These are phyloP conservation scores for Leptosphaerulina australis DNA, from an alignment of 2,329 filamentous ascomycete species.

Conservation along the genomic window DNA sequence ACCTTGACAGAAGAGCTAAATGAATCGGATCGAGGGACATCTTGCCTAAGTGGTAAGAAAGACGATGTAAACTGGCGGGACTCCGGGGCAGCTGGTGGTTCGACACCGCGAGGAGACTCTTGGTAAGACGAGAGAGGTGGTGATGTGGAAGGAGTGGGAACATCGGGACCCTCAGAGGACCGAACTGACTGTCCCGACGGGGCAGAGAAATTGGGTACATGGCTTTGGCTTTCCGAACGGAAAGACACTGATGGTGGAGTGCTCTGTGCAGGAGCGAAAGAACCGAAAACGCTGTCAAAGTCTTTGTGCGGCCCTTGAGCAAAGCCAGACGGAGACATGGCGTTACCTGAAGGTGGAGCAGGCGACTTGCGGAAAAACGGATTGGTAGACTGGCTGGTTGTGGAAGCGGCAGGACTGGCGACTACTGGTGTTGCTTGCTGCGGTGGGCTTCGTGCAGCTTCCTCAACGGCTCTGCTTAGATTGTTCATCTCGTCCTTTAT, in stretches of 20 bases:
- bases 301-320: conserved; percentile 49
- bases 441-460: conserved; percentile 46
- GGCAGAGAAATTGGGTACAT: conserved; percentile 46
- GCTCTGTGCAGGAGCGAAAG: conserved; percentile 58
- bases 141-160: conserved; percentile 67
- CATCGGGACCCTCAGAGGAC: conserved; percentile 56
- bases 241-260: conserved; percentile 65
- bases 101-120: conserved; percentile 61
- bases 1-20: conserved; percentile 78
- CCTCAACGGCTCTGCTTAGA: conserved; percentile 67
- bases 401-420: conserved; percentile 68
- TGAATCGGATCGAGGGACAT: conserved; percentile 65
- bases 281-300: conserved; percentile 87
- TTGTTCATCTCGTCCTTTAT: conserved; percentile 79
- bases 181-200: conserved; percentile 52
- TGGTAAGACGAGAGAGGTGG: conserved; percentile 62
- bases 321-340: conserved; percentile 58
- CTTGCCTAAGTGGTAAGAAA: conserved; percentile 71
- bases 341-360: conserved; percentile 56
- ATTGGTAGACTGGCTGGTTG: conserved; percentile 78
- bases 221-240: conserved; percentile 56
- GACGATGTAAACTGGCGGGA: conserved; percentile 79
- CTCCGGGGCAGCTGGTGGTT: conserved; percentile 70
- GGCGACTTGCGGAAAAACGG: conserved; percentile 82
- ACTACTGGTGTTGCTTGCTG: conserved; percentile 54